Conservation (phyloP, 1,284 basidiomycete genomes). For the Bjerkandera adusta region DNA sequence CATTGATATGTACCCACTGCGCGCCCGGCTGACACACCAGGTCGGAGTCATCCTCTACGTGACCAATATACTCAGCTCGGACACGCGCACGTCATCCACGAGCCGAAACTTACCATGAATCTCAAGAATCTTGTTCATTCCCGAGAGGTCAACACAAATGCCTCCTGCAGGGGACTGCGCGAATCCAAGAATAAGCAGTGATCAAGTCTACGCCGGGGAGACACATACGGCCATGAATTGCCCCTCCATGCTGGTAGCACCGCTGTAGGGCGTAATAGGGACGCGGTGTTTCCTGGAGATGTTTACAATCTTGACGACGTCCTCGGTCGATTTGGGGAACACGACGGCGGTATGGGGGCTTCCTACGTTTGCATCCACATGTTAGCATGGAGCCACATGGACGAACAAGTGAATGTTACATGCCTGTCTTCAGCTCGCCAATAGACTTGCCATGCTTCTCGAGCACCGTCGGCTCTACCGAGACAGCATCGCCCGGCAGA, state of each 20-base stretch:
- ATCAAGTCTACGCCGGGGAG: not conserved
- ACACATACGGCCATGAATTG: conserved; percentile 57
- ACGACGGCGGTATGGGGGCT: conserved; percentile 66
- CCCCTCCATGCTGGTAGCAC: conserved; percentile 60
- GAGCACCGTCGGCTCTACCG: conserved; percentile 54
- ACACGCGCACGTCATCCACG: not conserved
- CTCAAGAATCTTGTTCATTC: conserved; percentile 82
- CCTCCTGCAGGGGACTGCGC: conserved; percentile 16
- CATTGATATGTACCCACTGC: conserved; percentile 89
- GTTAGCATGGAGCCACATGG: conserved; percentile 24
- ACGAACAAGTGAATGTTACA: conserved; percentile 50
- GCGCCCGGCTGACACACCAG: conserved; percentile 82
- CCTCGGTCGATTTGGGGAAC: conserved; percentile 47
- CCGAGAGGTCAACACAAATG: conserved; percentile 67
- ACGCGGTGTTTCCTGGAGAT: conserved; percentile 57
- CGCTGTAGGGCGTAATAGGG: conserved; percentile 58
- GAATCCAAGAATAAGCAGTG: not conserved
- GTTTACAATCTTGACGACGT: conserved; percentile 59
- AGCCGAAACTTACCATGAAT: conserved; percentile 57
- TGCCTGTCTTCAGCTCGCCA: conserved; percentile 43
- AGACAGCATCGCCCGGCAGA: conserved; percentile 32
- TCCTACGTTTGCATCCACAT: conserved; percentile 37
- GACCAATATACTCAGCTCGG: conserved; percentile 9
- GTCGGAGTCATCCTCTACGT: conserved; percentile 73
- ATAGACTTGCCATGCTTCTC: conserved; percentile 45